A percentile compares a stretch with the other conserved stretches of the same genome.
phyloP scores from a whole-genome alignment of 495 filamentous ascomycete species.

The Tuber calosporum region DNA sequence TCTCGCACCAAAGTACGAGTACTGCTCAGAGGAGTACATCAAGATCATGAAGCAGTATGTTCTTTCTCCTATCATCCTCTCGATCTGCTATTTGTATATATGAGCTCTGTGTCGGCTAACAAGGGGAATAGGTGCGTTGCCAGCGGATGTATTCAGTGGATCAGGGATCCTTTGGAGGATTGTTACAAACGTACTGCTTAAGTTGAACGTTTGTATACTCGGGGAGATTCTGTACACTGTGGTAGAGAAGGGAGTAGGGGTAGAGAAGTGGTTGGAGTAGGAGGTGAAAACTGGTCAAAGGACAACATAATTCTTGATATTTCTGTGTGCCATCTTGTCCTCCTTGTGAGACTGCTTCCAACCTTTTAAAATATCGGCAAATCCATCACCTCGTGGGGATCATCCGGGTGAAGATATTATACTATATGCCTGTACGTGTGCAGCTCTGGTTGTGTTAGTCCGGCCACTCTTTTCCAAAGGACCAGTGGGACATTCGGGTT shows the following conservation, averaged over 20 bases:
- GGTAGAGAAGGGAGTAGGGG: no score
- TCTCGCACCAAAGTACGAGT: neutral
- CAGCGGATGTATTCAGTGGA: conserved; percentile 10
- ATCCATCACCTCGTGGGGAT: no score
- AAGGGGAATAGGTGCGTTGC: conserved; percentile 9
- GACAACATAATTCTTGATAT: neutral
- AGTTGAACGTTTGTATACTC: neutral
- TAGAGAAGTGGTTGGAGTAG: no score
- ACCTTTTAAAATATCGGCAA: no score
- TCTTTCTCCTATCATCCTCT: neutral
- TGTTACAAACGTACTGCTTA: neutral
- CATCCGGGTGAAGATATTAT: no score
- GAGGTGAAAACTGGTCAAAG: neutral
- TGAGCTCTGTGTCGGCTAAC: neutral
- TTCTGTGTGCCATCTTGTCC: no score
- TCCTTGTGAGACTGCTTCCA: no score
- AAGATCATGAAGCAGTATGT: conserved; percentile 11
- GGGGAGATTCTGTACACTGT: neutral
- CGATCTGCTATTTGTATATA: neutral
- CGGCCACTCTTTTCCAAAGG: no score
- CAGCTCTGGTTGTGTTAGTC: no score
- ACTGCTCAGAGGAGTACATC: conserved; percentile 21
- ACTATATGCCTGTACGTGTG: no score
- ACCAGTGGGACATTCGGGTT: no score
- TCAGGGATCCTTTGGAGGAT: conserved; percentile 18